Percentiles rank a stretch among this genome's conserved stretches.
phyloP scores from a whole-genome alignment of 768 basidiomycete genomes.

The Boletus sp. region DNA sequence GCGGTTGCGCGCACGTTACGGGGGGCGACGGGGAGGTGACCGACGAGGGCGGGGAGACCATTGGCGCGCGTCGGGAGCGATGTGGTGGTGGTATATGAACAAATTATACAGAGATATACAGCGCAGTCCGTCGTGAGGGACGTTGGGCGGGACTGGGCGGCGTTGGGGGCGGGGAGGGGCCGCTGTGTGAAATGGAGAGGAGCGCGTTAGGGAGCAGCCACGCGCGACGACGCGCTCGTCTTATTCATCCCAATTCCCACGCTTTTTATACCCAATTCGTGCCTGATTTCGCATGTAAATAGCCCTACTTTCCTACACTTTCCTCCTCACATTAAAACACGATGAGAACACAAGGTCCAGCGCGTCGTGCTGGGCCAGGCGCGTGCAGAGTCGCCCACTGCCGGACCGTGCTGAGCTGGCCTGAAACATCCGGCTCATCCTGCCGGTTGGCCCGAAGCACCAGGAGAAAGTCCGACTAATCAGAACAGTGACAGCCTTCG shows the following conservation, averaged over 20 bases:
- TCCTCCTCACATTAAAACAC: slow-evolving; percentile 12
- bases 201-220: slow-evolving; percentile 38
- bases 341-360: slow-evolving; percentile 12
- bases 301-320: slow-evolving; percentile 1
- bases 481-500: slow-evolving; percentile 19
- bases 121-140: slow-evolving; percentile 7
- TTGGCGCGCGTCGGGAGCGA: slow-evolving; percentile 36
- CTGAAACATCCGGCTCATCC: slow-evolving; percentile 11
- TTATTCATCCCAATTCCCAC: slow-evolving; percentile 38
- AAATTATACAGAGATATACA: slow-evolving; percentile 18
- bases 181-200: slow-evolving; percentile 32
- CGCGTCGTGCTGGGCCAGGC: neutral
- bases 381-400: neutral
- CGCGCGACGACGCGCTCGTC: slow-evolving; percentile 38
- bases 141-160: slow-evolving; percentile 23
- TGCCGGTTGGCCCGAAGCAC: slow-evolving; percentile 19
- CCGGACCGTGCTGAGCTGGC: slow-evolving; percentile 6
- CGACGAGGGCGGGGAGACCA: slow-evolving; percentile 81
- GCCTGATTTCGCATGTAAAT: slow-evolving; percentile 18
- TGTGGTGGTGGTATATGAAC: slow-evolving; percentile 15
- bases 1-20: slow-evolving; percentile 54
- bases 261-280: slow-evolving; percentile 26
- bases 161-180: slow-evolving; percentile 27
- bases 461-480: slow-evolving; percentile 26
- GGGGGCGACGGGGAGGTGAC: slow-evolving; percentile 82